phyloP scores from a whole-genome alignment of 2,329 filamentous ascomycete genomes.

The Leptodontidium sp. region DNA sequence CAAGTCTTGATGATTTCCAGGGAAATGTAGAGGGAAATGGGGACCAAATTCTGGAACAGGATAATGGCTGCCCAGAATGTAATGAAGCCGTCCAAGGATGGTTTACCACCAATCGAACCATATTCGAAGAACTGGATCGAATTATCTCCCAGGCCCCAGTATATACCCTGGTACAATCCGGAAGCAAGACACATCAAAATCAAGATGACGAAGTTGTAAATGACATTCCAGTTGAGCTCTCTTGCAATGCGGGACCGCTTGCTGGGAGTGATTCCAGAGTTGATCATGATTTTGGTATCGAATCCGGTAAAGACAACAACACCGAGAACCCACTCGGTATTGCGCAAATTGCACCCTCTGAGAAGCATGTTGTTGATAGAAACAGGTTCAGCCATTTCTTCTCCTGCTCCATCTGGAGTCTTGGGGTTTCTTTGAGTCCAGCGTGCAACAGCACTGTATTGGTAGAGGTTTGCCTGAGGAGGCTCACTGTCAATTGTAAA shows the following conservation, averaged over 20 bases:
- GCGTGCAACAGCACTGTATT: slow-evolving; percentile 88
- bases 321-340: slow-evolving; percentile 95
- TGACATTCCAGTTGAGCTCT: slow-evolving; percentile 95
- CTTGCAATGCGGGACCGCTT: slow-evolving; percentile 92
- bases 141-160: slow-evolving; percentile 78
- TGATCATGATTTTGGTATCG: slow-evolving; percentile 99
- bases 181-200: slow-evolving; percentile 88
- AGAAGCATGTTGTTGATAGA: slow-evolving; percentile 95
- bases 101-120: slow-evolving; percentile 78
- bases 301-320: slow-evolving; percentile 94
- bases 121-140: slow-evolving; percentile 86
- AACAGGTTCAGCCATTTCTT: slow-evolving; percentile 90
- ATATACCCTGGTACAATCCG: slow-evolving; percentile 83
- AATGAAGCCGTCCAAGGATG: slow-evolving; percentile 87
- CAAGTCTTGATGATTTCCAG: slow-evolving; percentile 93
- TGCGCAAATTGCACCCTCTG: slow-evolving; percentile 90
- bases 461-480: slow-evolving; percentile 92
- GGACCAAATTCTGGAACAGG: slow-evolving; percentile 97
- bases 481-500: slow-evolving; percentile 91
- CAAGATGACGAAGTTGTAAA: slow-evolving; percentile 94
- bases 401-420: slow-evolving; percentile 66
- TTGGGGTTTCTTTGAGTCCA: slow-evolving; percentile 80
- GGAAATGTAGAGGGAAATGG: slow-evolving; percentile 97
- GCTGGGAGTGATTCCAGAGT: slow-evolving; percentile 92
- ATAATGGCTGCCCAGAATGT: slow-evolving; percentile 97